phyloP scores from a whole-genome alignment of 2,329 filamentous ascomycete genomes.

The Elsinoe perseae region DNA sequence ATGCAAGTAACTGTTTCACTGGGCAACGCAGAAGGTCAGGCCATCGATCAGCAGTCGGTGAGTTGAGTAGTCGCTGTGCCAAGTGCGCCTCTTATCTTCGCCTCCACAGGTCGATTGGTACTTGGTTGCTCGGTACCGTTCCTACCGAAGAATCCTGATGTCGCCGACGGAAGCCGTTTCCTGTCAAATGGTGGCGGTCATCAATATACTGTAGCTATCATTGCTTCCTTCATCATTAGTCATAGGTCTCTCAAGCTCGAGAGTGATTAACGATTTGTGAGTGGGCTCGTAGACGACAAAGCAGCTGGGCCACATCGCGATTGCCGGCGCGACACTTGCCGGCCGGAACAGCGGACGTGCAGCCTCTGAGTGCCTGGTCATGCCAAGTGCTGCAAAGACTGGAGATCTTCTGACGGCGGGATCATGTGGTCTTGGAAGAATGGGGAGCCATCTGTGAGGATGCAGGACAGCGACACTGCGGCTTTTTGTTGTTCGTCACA shows the following conservation, averaged over 20 bases:
- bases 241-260: background rate
- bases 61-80: background rate
- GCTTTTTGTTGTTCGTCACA: too few relatives aligned
- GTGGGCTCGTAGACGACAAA: too few relatives aligned
- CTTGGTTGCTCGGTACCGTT: background rate
- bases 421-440: too few relatives aligned
- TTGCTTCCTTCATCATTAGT: background rate
- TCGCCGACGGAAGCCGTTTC: background rate
- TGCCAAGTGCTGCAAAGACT: too few relatives aligned
- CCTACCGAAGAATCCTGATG: background rate
- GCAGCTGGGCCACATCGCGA: too few relatives aligned
- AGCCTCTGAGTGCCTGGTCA: too few relatives aligned
- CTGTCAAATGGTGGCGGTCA: background rate
- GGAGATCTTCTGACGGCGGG: too few relatives aligned
- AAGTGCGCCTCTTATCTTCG: conserved; percentile 12
- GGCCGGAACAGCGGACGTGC: too few relatives aligned
- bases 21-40: background rate
- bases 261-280: too few relatives aligned
- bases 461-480: too few relatives aligned
- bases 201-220: background rate
- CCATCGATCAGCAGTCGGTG: background rate
- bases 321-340: too few relatives aligned
- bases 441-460: too few relatives aligned
- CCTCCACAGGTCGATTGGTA: background rate
- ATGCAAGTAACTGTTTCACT: background rate